Conservation (phyloP, 352 stramenopile genomes). For the Phytophthora pisi region DNA sequence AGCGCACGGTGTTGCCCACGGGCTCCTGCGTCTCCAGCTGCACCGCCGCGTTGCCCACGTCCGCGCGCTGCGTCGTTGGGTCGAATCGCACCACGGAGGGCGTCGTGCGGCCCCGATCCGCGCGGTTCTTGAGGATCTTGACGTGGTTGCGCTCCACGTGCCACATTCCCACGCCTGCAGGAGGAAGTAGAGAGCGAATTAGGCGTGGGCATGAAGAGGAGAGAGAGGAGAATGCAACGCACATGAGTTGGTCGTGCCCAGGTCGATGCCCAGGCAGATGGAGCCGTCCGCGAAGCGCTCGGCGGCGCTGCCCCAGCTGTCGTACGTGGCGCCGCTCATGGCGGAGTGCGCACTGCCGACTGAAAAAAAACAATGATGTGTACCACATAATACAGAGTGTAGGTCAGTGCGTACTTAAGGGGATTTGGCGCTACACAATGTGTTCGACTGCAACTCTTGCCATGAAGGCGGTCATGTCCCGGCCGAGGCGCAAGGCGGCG, state of each 20-base stretch:
- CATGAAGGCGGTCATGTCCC: neutral
- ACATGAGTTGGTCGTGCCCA: constrained; percentile 99
- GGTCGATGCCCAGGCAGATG: constrained; percentile 98
- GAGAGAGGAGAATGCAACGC: neutral
- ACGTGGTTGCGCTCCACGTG: constrained; percentile 79
- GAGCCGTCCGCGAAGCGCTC: constrained; percentile 76
- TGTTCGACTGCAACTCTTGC: too few species aligned
- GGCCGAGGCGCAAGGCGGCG: constrained; percentile 1
- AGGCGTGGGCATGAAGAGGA: neutral
- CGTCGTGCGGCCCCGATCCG: constrained; percentile 69
- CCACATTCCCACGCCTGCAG: constrained; percentile 80
- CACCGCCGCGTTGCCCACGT: constrained; percentile 65
- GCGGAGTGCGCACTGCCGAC: neutral
- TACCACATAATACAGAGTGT: neutral
- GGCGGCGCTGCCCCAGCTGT: constrained; percentile 75
- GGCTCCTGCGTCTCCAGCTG: constrained; percentile 53
- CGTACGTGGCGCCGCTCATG: constrained; percentile 46
- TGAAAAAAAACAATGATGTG: too few species aligned
- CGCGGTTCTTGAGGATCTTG: constrained; percentile 84
- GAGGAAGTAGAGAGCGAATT: neutral
- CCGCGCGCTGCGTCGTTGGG: constrained; percentile 44
- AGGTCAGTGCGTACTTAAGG: neutral
- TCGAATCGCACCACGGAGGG: constrained; percentile 83
- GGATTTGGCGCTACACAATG: too few species aligned
- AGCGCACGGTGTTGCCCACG: constrained; percentile 75